phyloP scores from a whole-genome alignment of 352 stramenopile species.

The Phytophthora vignae region DNA sequence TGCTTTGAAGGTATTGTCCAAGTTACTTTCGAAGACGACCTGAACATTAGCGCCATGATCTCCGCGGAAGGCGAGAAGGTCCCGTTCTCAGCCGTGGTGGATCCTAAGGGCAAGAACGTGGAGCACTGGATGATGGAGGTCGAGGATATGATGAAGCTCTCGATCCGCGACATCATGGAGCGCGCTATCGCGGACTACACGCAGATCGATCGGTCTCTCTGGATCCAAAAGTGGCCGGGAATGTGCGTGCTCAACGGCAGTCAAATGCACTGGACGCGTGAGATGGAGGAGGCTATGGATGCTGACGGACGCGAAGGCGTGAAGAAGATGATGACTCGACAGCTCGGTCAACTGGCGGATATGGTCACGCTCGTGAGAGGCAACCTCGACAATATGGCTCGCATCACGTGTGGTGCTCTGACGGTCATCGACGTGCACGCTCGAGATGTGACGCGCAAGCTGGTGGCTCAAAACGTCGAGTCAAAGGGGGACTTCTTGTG shows the following conservation, averaged over 20 bases:
- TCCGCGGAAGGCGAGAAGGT: slow-evolving; percentile 93
- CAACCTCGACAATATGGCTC: slow-evolving; percentile 87
- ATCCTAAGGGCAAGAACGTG: slow-evolving; percentile 93
- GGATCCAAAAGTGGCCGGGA: slow-evolving; percentile 94
- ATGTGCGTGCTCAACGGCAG: slow-evolving; percentile 93
- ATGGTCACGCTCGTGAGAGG: slow-evolving; percentile 94
- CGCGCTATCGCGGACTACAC: slow-evolving; percentile 91
- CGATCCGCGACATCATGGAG: slow-evolving; percentile 90
- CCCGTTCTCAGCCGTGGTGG: slow-evolving; percentile 78
- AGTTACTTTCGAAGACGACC: slow-evolving; percentile 88
- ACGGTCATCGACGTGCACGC: slow-evolving; percentile 97
- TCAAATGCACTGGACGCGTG: slow-evolving; percentile 95
- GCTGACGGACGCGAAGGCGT: slow-evolving; percentile 80
- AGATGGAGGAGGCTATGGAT: slow-evolving; percentile 91
- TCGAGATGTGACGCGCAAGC: slow-evolving; percentile 93
- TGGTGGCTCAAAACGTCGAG: slow-evolving; percentile 91
- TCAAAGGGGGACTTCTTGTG: slow-evolving; percentile 91
- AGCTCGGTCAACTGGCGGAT: slow-evolving; percentile 91
- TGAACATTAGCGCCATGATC: slow-evolving; percentile 94
- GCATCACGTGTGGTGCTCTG: slow-evolving; percentile 91
- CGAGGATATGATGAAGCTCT: slow-evolving; percentile 94
- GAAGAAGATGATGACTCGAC: slow-evolving; percentile 76
- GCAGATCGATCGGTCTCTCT: slow-evolving; percentile 81
- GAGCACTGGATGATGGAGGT: slow-evolving; percentile 96
- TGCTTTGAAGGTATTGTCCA: slow-evolving; percentile 95